phyloP scores from a whole-genome alignment of 1,284 basidiomycete species.

The Puccinia coronata region DNA sequence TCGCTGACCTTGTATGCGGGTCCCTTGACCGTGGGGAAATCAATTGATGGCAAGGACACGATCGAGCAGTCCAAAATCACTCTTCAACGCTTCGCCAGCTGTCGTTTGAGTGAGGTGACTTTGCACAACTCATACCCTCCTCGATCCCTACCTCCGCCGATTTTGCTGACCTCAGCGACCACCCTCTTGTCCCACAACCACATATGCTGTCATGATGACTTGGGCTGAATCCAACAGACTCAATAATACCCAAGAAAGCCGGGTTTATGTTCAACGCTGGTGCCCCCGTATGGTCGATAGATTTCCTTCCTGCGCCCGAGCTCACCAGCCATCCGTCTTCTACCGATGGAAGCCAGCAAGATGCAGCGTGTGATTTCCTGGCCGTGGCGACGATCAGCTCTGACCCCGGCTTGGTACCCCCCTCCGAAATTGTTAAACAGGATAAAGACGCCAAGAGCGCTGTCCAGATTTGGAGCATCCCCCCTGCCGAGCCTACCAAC shows the following conservation, averaged over 20 bases:
- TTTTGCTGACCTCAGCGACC: neutral
- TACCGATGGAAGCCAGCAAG: conserved; percentile 3
- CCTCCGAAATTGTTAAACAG: conserved; percentile 53
- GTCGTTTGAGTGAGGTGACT: conserved; percentile 41
- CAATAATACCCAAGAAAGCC: conserved; percentile 55
- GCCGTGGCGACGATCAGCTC: conserved; percentile 74
- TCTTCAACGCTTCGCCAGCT: conserved; percentile 35
- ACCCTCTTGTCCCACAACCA: neutral
- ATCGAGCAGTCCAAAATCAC: conserved; percentile 27
- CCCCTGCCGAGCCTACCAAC: conserved; percentile 37
- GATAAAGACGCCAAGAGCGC: conserved; percentile 51
- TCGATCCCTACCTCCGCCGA: neutral
- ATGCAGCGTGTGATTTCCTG: conserved; percentile 68
- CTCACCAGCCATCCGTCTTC: conserved; percentile 23
- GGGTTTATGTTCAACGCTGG: conserved; percentile 77
- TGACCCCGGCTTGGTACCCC: conserved; percentile 53
- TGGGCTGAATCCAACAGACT: conserved; percentile 44
- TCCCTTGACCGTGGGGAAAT: neutral
- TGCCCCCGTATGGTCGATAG: conserved; percentile 78
- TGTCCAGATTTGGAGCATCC: conserved; percentile 61
- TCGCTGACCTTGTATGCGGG: conserved; percentile 36
- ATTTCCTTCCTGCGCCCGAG: conserved; percentile 81
- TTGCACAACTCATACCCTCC: neutral
- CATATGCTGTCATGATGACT: neutral
- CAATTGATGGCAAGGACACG: neutral